A percentile compares a stretch with the other conserved stretches of the same genome.
These are phyloP conservation scores for Kodamaea anthophila DNA, from an alignment of 1,139 yeast species.

Conservation along the genomic window DNA sequence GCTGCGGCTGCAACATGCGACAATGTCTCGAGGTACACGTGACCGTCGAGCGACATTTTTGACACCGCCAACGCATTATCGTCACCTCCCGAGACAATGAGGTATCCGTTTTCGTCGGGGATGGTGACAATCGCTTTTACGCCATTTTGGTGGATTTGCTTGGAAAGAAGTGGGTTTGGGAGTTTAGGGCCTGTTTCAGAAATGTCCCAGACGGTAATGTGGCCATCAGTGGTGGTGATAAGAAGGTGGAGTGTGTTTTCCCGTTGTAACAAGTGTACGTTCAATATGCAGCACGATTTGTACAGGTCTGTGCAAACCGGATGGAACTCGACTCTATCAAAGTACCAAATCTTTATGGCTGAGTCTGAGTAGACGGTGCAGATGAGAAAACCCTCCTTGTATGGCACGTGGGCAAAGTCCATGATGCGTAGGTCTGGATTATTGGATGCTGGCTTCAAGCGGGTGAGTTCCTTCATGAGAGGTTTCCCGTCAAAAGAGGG, in stretches of 20 bases:
- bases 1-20: conserved; percentile 56
- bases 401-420: conserved; percentile 58
- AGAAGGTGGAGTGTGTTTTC: conserved; percentile 30
- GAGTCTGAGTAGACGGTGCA: conserved; percentile 85
- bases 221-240: conserved; percentile 81
- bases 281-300: conserved; percentile 70
- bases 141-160: conserved; percentile 77
- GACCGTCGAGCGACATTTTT: conserved; percentile 20
- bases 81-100: conserved; percentile 78
- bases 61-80: conserved; percentile 68
- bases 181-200: background rate
- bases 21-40: conserved; percentile 16
- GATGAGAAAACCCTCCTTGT: conserved; percentile 42
- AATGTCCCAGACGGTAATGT: conserved; percentile 56
- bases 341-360: conserved; percentile 58
- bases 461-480: conserved; percentile 38
- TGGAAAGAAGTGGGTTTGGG: conserved; percentile 23
- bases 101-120: conserved; percentile 18
- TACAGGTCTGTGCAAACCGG: conserved; percentile 47
- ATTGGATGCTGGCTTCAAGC: conserved; percentile 42
- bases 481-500: conserved; percentile 30
- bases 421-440: conserved; percentile 83
- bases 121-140: conserved; percentile 47
- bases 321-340: conserved; percentile 36
- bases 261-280: conserved; percentile 42